Evolutionary conservation across 1,284 basidiomycete species (phyloP).

Genomic region (Ceratobasidium sp.): DNA sequence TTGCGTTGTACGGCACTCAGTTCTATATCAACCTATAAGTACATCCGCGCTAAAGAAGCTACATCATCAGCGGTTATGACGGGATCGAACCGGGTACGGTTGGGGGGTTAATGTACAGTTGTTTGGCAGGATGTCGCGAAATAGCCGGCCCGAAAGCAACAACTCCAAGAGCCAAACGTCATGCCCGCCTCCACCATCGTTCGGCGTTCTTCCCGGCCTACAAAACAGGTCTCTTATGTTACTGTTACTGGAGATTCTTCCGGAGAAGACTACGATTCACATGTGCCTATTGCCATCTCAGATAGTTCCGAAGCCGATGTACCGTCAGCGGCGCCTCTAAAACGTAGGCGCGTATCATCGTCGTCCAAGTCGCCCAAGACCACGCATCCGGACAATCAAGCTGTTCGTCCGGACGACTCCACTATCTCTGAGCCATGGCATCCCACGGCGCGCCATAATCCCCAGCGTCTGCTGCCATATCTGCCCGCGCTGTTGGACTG

Average conservation of each 20-base stretch:
- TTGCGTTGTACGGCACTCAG: too few relatives aligned
- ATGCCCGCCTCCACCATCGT: constrained; percentile 18
- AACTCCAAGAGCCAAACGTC: neutral
- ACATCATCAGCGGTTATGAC: too few relatives aligned
- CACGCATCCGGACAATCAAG: neutral
- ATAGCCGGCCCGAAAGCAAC: neutral
- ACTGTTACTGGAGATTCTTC: constrained; percentile 17
- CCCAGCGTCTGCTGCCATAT: constrained; percentile 41
- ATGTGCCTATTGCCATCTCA: constrained; percentile 19
- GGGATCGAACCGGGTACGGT: too few relatives aligned
- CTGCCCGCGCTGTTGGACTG: constrained; percentile 62
- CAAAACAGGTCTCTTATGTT: constrained; percentile 31
- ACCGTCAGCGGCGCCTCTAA: constrained; percentile 5
- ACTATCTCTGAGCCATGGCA: constrained; percentile 17
- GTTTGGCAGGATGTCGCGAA: neutral
- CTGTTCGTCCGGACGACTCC: neutral
- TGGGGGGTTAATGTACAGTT: neutral
- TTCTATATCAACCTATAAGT: too few relatives aligned
- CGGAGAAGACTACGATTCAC: constrained; percentile 1
- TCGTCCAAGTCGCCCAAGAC: constrained; percentile 27
- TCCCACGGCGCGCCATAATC: constrained; percentile 36
- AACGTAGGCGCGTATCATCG: constrained; percentile 22
- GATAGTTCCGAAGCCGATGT: constrained; percentile 21
- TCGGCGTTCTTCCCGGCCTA: constrained; percentile 29
- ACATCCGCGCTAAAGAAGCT: neutral